phyloP scores from a whole-genome alignment of 2,329 filamentous ascomycete species.

The Daldinia eschscholtzii region DNA sequence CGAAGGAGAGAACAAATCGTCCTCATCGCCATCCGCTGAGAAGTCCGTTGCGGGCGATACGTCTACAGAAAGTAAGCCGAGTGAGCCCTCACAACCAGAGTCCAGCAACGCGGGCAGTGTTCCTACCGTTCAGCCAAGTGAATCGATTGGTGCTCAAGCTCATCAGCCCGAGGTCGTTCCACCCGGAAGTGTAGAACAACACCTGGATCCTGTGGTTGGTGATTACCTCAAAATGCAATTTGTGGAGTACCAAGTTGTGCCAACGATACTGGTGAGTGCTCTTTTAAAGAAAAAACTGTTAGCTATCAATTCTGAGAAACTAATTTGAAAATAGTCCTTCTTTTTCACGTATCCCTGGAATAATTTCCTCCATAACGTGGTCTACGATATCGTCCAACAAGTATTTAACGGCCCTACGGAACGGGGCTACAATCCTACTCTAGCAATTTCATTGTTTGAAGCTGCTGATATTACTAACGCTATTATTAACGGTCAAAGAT shows the following conservation, averaged over 20 bases:
- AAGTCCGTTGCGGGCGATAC: not conserved
- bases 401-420: slow-evolving; percentile 99
- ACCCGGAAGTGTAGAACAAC: slow-evolving; percentile 41
- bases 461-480: slow-evolving; percentile 88
- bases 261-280: slow-evolving; percentile 85
- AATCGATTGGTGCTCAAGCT: slow-evolving; percentile 49
- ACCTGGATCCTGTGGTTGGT: slow-evolving; percentile 81
- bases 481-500: slow-evolving; percentile 90
- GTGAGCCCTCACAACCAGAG: slow-evolving; percentile 16
- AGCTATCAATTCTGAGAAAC: slow-evolving; percentile 11
- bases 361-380: slow-evolving; percentile 98
- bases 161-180: slow-evolving; percentile 39
- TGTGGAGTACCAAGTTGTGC: slow-evolving; percentile 92
- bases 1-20: not conserved
- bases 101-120: slow-evolving; percentile 16
- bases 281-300: not conserved
- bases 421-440: slow-evolving; percentile 87
- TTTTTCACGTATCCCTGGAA: slow-evolving; percentile 99
- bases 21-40: not conserved
- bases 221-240: slow-evolving; percentile 97
- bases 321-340: slow-evolving; percentile 75
- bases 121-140: slow-evolving; percentile 43
- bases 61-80: slow-evolving; percentile 10
- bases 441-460: slow-evolving; percentile 94
- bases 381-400: slow-evolving; percentile 98